Evolutionary conservation across 192 early-diverging fungal species (phyloP), one percentile per base, ranked within the genome.

Genomic region (Pilobolus umbonatus): DNA sequence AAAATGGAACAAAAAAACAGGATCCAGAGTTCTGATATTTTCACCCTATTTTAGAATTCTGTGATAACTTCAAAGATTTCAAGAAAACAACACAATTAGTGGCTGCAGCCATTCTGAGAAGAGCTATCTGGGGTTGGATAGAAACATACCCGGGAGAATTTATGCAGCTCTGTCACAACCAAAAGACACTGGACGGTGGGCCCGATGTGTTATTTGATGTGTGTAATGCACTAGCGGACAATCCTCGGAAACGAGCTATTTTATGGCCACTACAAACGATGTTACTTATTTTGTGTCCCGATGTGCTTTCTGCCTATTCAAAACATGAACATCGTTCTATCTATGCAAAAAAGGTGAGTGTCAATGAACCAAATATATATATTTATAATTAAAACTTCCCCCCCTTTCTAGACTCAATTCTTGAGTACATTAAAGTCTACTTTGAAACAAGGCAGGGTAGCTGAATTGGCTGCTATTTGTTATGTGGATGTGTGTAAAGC

Each of bases 61-160:
- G 75, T 21, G 59, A 73, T 15, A 67, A 70, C 2, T 83, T 83
- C 61, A 36, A 75, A 30, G 72, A 77, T 56, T 74, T 91, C 51
- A 88, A 86, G 57, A 73, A 79, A 7, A 69, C 80, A 3, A 84
- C 88, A 4, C 93, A 94, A 54, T 78, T 87, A 14, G 73, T 85
- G n/a, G 72, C 87, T 62, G 87, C 90, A 0, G 75, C 86, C 9
- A 80, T 87, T 12, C 75, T 95, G 50, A 82, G 91, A 19, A 84
- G 86, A 25, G 83, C 82, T 5, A 91, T 98, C 58, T 96, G 93
- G 94, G 86, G 87, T 69, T 98, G 92, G 85, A 94, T 98, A 34
- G 85, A 91, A 52, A 80, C 84, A 10, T 95, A 90, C 63, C 87
- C 90, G 0, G 70, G 77, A 7, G 93, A 95, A 51, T 98, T 92